These are phyloP conservation scores for Penicillium salamii DNA, from an alignment of 495 filamentous ascomycete genomes.

Conservation along the genomic window DNA sequence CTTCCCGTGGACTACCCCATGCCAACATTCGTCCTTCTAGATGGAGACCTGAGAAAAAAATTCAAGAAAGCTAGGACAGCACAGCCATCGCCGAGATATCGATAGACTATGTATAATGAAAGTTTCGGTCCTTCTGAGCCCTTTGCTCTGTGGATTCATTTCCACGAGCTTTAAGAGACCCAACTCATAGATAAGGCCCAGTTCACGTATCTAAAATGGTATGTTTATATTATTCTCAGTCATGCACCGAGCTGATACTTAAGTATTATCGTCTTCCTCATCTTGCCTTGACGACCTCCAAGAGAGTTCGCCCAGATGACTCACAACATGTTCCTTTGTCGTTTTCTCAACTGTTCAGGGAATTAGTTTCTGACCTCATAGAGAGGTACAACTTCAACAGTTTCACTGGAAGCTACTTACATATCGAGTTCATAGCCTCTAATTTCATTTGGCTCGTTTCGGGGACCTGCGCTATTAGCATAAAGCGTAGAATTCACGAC, in stretches of 20 bases:
- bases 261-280: background rate
- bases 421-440: conserved; percentile 32
- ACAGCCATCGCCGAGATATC: background rate
- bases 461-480: background rate
- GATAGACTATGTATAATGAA: no score
- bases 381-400: no score
- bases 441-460: conserved; percentile 10
- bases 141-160: background rate
- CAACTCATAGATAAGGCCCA: no score
- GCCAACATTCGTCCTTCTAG: no score
- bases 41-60: background rate
- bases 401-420: no score
- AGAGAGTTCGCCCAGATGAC: background rate
- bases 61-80: background rate
- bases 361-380: no score
- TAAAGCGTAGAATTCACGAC: background rate
- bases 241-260: no score
- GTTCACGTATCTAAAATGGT: no score
- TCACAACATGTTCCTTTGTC: background rate
- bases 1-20: background rate
- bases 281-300: background rate
- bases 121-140: no score
- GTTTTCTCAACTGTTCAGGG: no score
- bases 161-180: background rate
- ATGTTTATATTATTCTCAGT: no score